Conservation (phyloP, 2,329 filamentous ascomycete species). For the Periconia sp. region DNA sequence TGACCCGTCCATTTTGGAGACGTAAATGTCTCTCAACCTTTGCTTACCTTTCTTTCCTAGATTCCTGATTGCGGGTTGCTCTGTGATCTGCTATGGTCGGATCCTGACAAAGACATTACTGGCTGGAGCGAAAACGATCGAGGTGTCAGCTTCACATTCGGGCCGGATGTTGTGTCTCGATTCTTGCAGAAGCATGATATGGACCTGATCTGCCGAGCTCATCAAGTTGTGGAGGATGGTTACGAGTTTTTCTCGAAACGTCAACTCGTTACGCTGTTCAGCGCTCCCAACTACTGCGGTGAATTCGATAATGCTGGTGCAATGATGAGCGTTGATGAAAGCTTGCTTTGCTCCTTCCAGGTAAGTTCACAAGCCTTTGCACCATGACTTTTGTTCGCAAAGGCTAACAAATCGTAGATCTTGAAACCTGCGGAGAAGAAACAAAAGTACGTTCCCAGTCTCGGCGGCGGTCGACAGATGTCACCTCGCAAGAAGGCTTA, state of each 20-base stretch:
- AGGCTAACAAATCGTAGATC: slow-evolving; percentile 62
- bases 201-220: slow-evolving; percentile 97
- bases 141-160: slow-evolving; percentile 98
- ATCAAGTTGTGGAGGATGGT: slow-evolving; percentile 97
- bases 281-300: slow-evolving; percentile 97
- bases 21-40: slow-evolving; percentile 20
- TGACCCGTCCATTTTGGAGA: background rate
- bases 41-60: slow-evolving; percentile 58
- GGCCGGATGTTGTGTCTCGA: slow-evolving; percentile 92
- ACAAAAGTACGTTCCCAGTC: slow-evolving; percentile 95
- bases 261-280: slow-evolving; percentile 95
- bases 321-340: slow-evolving; percentile 99
- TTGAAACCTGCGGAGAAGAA: slow-evolving; percentile 99
- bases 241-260: slow-evolving; percentile 99
- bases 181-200: slow-evolving; percentile 99
- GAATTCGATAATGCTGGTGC: slow-evolving; percentile 99
- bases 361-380: slow-evolving; percentile 51
- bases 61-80: slow-evolving; percentile 97
- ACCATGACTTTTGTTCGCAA: background rate
- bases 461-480: slow-evolving; percentile 69
- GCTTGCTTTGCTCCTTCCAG: slow-evolving; percentile 98
- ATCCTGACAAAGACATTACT: slow-evolving; percentile 98
- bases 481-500: slow-evolving; percentile 68
- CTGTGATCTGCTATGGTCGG: slow-evolving; percentile 97
- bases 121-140: slow-evolving; percentile 99